Evolutionary conservation across 257 asterid species (phyloP), one percentile per base, ranked within the genome.

Genomic region (Coffea canephora): DNA sequence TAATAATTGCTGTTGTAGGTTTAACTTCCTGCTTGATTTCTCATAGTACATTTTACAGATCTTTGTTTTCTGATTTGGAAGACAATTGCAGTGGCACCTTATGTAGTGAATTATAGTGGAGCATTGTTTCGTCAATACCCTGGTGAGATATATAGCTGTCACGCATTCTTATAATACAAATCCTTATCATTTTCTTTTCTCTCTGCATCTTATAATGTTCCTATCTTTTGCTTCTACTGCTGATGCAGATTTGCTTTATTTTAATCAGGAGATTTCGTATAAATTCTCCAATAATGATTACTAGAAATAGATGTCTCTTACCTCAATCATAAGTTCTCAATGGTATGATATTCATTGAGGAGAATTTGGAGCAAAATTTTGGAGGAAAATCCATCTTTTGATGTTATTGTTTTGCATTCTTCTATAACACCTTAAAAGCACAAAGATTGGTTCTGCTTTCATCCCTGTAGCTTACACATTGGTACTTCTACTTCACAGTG

Each of bases 81-180:
- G 99, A 95, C 99, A 84, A 85, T 93, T 89, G 97, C 96, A 85
- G 99, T 92, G 91, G 97, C 97, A 73, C 98, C 99, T 80, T 95
- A 89, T 83, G 64, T 95, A 52, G 94, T 93, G 89, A 93, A 95
- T 89, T 95, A 95, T 75, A 84, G 71, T 67, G 99, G 99, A 83
- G 99, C 99, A 59, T 82, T 95, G 78, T 92, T 95, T 82, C 97
- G 96, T 70, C 97, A 93, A 81, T 95, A 93, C 84, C 99, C 99
- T 43, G 98, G 98, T 90, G 78, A 86, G 87, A 75, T 72, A 36
- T 36, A 45, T 25, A 74, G 70, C 67, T 59, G 78, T 49, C 19
- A 76, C 16, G 64, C 65, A 23, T 36, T 45, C 21, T 8, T 8
- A 34, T 55, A 76, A 31, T 75, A 34, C 27, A 25, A 64, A 19